Evolutionary conservation across 1,139 yeast species (phyloP).

Genomic region (Protomyces pachydermus): DNA sequence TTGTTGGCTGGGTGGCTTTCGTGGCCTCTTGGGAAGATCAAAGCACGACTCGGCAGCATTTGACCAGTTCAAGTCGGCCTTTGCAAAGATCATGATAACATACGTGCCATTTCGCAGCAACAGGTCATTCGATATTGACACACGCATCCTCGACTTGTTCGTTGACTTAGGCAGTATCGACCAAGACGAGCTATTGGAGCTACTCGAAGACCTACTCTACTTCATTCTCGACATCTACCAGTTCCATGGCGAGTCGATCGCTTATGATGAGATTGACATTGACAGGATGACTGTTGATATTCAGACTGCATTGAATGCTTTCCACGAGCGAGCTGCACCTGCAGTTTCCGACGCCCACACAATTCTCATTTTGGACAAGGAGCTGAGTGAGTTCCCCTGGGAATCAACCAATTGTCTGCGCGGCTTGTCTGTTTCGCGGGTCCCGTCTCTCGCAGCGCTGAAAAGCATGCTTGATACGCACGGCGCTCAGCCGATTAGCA

Average conservation of each 20-base stretch:
- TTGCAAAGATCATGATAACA: conserved; percentile 22
- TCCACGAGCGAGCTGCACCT: conserved; percentile 34
- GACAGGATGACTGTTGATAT: conserved; percentile 47
- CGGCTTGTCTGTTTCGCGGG: conserved; percentile 58
- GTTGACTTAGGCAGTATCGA: conserved; percentile 44
- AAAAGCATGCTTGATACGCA: conserved; percentile 42
- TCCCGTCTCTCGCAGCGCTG: conserved; percentile 62
- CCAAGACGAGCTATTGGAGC: conserved; percentile 38
- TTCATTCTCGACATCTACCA: conserved; percentile 57
- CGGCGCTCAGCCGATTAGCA: conserved; percentile 31
- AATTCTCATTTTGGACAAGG: conserved; percentile 62
- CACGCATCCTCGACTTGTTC: conserved; percentile 51
- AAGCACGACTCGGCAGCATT: conserved; percentile 3
- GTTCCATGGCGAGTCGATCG: conserved; percentile 60
- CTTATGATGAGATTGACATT: conserved; percentile 60
- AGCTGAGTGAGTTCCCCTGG: conserved; percentile 76
- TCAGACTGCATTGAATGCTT: conserved; percentile 45
- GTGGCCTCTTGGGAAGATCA: conserved; percentile 49
- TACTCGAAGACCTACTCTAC: conserved; percentile 60
- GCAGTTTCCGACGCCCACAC: conserved; percentile 47
- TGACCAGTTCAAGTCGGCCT: conserved; percentile 1
- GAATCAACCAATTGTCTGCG: conserved; percentile 64
- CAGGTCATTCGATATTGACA: conserved; percentile 46
- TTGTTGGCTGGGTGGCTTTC: conserved; percentile 79
- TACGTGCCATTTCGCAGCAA: conserved; percentile 22